Conservation (phyloP, 1,139 yeast genomes). For the Maudiozyma humilis region DNA sequence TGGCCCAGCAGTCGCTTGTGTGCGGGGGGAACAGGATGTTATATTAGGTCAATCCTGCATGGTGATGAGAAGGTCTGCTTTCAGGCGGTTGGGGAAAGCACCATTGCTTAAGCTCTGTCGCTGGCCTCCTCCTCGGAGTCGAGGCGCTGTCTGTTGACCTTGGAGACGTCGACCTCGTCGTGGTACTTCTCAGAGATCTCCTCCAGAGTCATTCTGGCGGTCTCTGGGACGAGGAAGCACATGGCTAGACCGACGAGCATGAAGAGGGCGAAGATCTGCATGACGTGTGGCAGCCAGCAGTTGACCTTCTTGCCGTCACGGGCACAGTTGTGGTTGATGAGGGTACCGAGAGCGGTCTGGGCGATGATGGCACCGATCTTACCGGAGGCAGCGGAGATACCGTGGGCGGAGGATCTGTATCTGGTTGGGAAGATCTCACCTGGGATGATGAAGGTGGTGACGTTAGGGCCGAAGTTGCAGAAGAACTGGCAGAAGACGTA, state of each 20-base stretch:
- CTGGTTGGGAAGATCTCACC: conserved; percentile 97
- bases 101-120: not conserved
- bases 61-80: too few relatives aligned
- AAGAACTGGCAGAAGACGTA: conserved; percentile 75
- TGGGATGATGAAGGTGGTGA: conserved; percentile 90
- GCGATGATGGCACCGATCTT: conserved; percentile 96
- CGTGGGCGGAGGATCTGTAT: conserved; percentile 97
- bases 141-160: conserved; percentile 2
- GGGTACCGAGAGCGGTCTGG: conserved; percentile 81
- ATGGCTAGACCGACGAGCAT: conserved; percentile 69
- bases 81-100: too few relatives aligned
- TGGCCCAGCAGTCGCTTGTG: not conserved
- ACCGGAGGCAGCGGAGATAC: conserved; percentile 93
- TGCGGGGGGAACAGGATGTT: not conserved
- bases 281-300: conserved; percentile 84
- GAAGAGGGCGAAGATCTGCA: conserved; percentile 87
- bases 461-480: conserved; percentile 90
- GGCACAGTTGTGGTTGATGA: conserved; percentile 68
- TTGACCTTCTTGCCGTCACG: conserved; percentile 38
- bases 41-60: too few relatives aligned
- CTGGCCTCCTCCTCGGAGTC: conserved; percentile 1
- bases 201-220: conserved; percentile 82
- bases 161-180: conserved; percentile 46
- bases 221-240: conserved; percentile 72
- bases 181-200: conserved; percentile 69